Conservation (phyloP, 2,329 filamentous ascomycete genomes). For the Teratosphaeria zuluensis region DNA sequence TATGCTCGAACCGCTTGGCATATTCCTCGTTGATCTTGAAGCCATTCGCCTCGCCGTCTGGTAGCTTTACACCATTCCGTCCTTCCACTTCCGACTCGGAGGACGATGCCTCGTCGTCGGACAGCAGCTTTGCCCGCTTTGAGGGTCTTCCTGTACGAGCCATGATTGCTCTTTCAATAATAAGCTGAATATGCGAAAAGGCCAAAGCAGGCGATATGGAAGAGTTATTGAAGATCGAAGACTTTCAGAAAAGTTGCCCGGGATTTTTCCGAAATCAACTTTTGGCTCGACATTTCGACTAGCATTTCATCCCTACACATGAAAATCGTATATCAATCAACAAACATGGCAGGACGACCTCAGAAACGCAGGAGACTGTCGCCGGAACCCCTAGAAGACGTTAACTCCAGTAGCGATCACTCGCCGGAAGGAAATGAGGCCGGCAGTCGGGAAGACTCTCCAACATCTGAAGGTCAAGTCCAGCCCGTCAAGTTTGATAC, state of each 20-base stretch:
- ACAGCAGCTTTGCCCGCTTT: slow-evolving; percentile 26
- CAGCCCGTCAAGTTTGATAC: slow-evolving; percentile 2
- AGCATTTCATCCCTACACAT: not conserved
- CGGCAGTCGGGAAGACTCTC: not conserved
- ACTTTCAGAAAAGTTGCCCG: not conserved
- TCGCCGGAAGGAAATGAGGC: not conserved
- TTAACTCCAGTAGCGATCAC: not conserved
- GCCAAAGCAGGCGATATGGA: no score
- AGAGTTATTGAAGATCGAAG: no score
- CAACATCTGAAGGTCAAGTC: not conserved
- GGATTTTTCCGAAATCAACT: not conserved
- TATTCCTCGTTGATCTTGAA: slow-evolving; percentile 86
- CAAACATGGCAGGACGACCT: slow-evolving; percentile 1
- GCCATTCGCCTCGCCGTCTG: slow-evolving; percentile 3
- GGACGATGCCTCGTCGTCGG: slow-evolving; percentile 11
- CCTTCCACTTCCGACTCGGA: slow-evolving; percentile 3
- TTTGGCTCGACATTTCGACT: not conserved
- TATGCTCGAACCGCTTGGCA: slow-evolving; percentile 83
- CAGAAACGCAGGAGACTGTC: slow-evolving; percentile 2
- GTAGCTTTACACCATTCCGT: slow-evolving; percentile 16
- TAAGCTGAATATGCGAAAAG: not conserved
- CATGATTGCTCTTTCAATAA: not conserved
- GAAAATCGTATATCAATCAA: not conserved
- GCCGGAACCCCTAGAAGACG: not conserved
- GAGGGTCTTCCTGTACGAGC: slow-evolving; percentile 11